Evolutionary conservation across 2,329 filamentous ascomycete genomes (phyloP), one percentile per base, ranked within the genome.

Genomic region (Pseudonectria foliicola): DNA sequence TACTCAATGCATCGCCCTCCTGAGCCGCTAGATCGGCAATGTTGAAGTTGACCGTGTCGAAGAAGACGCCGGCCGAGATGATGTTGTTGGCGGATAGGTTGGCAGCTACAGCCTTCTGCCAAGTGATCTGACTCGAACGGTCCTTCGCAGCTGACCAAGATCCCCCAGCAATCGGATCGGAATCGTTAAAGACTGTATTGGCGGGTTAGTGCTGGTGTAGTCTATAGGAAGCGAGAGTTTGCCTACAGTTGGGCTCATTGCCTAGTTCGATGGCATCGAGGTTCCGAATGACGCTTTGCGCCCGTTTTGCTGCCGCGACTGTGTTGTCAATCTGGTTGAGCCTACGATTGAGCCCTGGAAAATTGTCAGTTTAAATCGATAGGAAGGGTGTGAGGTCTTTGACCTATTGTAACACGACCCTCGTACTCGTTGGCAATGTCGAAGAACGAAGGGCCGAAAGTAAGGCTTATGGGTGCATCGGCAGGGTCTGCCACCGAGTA

Each of bases 201-300:
- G 1, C 15, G 3, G 2, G n/a, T 38, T 7, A 34, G 13, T 15
- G 12, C 10, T 4, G 10, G 4, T 21, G 18, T 21, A 6, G 18
- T 21, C 8, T 8, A 5, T 6, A 8, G 5, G 18, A 21, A 8
- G 18, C 5, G 18, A 14, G 13, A 7, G 12, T n/a, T 8, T 4
- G 39, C 64, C 43, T 46, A 73, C 70, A 73, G 41, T 75, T 68
- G 4, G 73, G 73, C 36, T 77, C 72, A 44, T 77, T 77, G 2
- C 73, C 72, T 2, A 77, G 56, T 46, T 77, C 72, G 24, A 77
- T 70, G 3, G 72, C 68, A 13, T 67, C 55, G 10, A 77, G 49
- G 40, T 73, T 76, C 4, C 40, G 43, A 44, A 75, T 68, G n/a
- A 57, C 48, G 2, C 44, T 45, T 8, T 66, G 59, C 1, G 66